Evolutionary conservation across 73 alveolate species (phyloP).

Genomic region (Paramecium biaurelia): DNA sequence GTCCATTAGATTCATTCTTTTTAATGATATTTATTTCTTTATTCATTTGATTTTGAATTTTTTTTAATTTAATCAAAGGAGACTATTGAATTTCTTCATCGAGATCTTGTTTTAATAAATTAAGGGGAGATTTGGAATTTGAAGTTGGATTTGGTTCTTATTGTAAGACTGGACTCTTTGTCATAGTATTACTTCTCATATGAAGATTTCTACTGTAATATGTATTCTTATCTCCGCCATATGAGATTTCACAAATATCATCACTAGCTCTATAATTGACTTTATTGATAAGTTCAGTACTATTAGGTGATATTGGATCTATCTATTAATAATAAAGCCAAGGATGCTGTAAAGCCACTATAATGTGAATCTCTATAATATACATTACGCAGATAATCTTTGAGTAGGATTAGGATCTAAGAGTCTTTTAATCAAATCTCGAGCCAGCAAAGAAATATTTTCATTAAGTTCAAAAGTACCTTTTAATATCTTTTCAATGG

Average conservation of each 20-base stretch:
- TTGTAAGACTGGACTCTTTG: background rate
- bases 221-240: background rate
- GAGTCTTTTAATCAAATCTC: background rate
- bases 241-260: background rate
- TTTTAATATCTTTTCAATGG: background rate
- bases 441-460: background rate
- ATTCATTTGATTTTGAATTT: background rate
- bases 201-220: constrained; percentile 8
- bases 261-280: background rate
- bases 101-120: background rate
- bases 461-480: background rate
- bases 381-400: constrained; percentile 10
- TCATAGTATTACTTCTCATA: constrained; percentile 13
- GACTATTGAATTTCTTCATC: constrained; percentile 23
- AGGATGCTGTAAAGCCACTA: constrained; percentile 52
- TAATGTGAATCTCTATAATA: background rate
- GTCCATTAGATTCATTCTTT: background rate
- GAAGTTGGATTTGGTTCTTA: background rate
- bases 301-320: constrained; percentile 42
- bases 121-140: background rate
- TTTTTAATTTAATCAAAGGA: background rate
- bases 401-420: background rate
- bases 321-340: background rate
- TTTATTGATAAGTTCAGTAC: background rate
- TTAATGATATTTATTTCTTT: background rate